Base-by-base conservation (phyloP, 2,329 filamentous ascomycete species). In the Mycosphaerella arachidis region DNA sequence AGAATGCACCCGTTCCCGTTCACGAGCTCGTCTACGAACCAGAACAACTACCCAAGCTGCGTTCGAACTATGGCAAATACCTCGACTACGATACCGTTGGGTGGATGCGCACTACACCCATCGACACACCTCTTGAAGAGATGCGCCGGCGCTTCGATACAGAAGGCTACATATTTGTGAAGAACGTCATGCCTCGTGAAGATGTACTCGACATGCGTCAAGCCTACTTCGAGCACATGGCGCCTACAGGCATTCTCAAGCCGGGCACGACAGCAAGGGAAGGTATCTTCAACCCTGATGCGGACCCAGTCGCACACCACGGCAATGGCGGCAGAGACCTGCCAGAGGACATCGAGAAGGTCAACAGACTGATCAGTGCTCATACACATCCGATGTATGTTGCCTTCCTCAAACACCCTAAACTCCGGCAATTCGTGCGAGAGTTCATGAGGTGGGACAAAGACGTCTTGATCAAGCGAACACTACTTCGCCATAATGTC, bases 141-240 rank as follows among this genome's bases (percentile, higher is more conserved):
- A 72, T 79, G 63, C 72, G 75, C 29, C 66, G 68, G 40, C 74
- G 74, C 6, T 74, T 75, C 37, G 55, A 72, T 24, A 63, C 68
- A 13, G 76, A 78, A 54, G 76, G 76, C 29, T 79, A 79, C 62
- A 63, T 79, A 29, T 78, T 74, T 59, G 66, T 79, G 35, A 79
- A 78, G 54, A 70, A 72, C 6, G 57, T 79, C 6, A 64, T 79
- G 24, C 76, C 77, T 6, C 70, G 77, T n/a, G 72, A 74, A 51
- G 75, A 77, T 56, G 77, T 80, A 5, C 67, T 78, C 18, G 72
- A 76, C 60, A 73, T 73, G 52, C 69, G 77, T 16, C 69, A 75
- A 61, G 56, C 56, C 35, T 79, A 79, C 62, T 80, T 80, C 64
- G 54, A 64, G 29, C 70, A 75, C 33, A 70, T 79, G 53, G 62